Conservation (phyloP, 176 grass and related monocot genomes). For the Carex scoparia region DNA sequence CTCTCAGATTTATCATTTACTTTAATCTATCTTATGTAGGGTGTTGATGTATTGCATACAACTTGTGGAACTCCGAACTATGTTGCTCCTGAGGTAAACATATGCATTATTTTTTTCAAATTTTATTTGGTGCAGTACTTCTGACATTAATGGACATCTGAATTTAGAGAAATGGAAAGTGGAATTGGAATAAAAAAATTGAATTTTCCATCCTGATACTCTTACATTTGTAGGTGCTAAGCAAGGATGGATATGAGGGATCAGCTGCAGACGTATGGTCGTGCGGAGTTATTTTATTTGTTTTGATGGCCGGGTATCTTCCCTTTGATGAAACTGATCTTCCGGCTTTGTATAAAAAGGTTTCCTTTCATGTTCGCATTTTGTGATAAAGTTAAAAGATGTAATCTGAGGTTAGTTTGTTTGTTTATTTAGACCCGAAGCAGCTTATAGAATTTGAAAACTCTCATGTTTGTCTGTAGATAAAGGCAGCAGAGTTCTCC, state of each 20-base stretch:
- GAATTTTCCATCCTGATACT: background rate
- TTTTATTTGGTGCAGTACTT: conserved; percentile 9
- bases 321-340: conserved; percentile 83
- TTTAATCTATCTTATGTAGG: conserved; percentile 44
- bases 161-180: background rate
- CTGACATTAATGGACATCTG: background rate
- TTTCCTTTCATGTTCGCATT: conserved; percentile 17
- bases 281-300: conserved; percentile 90
- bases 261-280: conserved; percentile 95
- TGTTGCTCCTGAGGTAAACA: conserved; percentile 88
- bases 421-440: background rate
- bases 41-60: conserved; percentile 71
- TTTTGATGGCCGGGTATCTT: conserved; percentile 98
- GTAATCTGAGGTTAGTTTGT: background rate
- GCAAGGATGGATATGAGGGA: conserved; percentile 71
- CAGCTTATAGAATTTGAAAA: conserved; percentile 13
- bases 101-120: background rate
- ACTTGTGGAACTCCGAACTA: conserved; percentile 95
- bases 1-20: background rate
- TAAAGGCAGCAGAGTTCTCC: conserved; percentile 73
- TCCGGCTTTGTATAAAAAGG: conserved; percentile 73
- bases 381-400: conserved; percentile 20
- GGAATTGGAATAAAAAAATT: background rate
- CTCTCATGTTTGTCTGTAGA: conserved; percentile 43
- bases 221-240: conserved; percentile 58